Percentiles rank a stretch among this genome's conserved stretches.
phyloP scores from a whole-genome alignment of 306 rosid genomes.

The Corylus americana region DNA sequence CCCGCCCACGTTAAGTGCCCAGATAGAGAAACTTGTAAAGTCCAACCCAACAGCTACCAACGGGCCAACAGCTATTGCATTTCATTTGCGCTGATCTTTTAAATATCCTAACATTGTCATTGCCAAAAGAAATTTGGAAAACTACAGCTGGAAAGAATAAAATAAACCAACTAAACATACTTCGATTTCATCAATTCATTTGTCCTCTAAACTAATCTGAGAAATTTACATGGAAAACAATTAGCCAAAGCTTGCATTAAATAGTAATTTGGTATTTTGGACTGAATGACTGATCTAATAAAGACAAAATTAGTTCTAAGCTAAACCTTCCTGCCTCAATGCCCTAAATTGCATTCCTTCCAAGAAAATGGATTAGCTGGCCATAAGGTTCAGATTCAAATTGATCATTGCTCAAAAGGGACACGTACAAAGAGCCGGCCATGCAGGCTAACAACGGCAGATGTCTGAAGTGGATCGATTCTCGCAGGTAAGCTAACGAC shows the following conservation, averaged over 20 bases:
- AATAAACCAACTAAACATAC: neutral
- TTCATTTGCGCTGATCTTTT: too few relatives aligned
- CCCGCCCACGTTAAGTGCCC: too few relatives aligned
- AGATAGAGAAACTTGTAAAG: too few relatives aligned
- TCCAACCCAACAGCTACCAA: too few relatives aligned
- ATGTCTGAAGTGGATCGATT: slow-evolving; percentile 78
- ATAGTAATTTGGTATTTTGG: slow-evolving; percentile 12
- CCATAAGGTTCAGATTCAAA: slow-evolving; percentile 32
- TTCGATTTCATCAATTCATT: slow-evolving; percentile 4
- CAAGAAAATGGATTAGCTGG: slow-evolving; percentile 16
- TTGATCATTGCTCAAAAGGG: slow-evolving; percentile 66
- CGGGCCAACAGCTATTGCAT: too few relatives aligned
- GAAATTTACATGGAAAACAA: neutral
- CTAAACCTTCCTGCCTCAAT: slow-evolving; percentile 24
- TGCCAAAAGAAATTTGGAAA: neutral
- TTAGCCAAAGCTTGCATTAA: slow-evolving; percentile 16
- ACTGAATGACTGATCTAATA: slow-evolving; percentile 16
- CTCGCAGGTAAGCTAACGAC: slow-evolving; percentile 75
- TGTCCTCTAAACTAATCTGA: neutral
- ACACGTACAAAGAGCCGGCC: slow-evolving; percentile 75
- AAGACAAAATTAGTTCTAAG: slow-evolving; percentile 27
- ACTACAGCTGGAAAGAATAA: neutral
- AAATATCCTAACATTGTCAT: neutral
- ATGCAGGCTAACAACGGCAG: slow-evolving; percentile 79
- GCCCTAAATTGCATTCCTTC: slow-evolving; percentile 21